Conservation (phyloP, 495 filamentous ascomycete genomes). For the Aspergillus nanangensis region DNA sequence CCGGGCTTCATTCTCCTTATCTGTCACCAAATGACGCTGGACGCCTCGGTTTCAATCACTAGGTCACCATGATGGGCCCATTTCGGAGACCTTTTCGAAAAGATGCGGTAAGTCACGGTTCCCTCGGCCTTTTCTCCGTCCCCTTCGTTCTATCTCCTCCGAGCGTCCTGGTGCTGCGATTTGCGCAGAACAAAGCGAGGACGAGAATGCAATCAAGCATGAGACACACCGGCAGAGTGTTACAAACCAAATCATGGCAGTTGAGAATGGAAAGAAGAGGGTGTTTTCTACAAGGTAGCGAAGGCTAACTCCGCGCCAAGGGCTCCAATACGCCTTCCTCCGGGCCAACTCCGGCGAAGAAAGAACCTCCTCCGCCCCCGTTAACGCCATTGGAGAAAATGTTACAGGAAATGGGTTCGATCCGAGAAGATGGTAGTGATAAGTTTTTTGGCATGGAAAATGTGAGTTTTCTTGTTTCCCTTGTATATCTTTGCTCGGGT, state of each 20-base stretch:
- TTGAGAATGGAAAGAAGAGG: too few relatives aligned
- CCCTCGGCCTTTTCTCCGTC: background rate
- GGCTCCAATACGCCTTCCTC: slow-evolving; percentile 39
- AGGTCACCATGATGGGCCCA: slow-evolving; percentile 39
- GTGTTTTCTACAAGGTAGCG: too few relatives aligned
- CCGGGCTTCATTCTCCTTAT: slow-evolving; percentile 14
- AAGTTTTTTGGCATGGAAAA: slow-evolving; percentile 99
- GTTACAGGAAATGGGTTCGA: slow-evolving; percentile 70
- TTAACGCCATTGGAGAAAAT: slow-evolving; percentile 80
- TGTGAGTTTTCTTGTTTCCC: slow-evolving; percentile 62
- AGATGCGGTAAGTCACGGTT: slow-evolving; percentile 34
- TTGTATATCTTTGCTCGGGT: too few relatives aligned
- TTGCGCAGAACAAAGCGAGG: too few relatives aligned
- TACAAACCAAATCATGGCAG: too few relatives aligned
- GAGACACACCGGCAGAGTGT: too few relatives aligned
- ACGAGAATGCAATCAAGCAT: too few relatives aligned
- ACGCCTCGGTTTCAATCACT: slow-evolving; percentile 17
- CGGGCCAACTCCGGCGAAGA: slow-evolving; percentile 53
- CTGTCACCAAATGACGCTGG: slow-evolving; percentile 30
- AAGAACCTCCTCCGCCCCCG: slow-evolving; percentile 63
- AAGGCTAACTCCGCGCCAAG: slow-evolving; percentile 23
- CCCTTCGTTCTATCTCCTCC: background rate
- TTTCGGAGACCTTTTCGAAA: slow-evolving; percentile 37
- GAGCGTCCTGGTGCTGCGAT: background rate
- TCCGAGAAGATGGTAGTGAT: slow-evolving; percentile 86